Evolutionary conservation across 2,329 filamentous ascomycete genomes (phyloP).

Genomic region (Stagonosporopsis rhizophila): DNA sequence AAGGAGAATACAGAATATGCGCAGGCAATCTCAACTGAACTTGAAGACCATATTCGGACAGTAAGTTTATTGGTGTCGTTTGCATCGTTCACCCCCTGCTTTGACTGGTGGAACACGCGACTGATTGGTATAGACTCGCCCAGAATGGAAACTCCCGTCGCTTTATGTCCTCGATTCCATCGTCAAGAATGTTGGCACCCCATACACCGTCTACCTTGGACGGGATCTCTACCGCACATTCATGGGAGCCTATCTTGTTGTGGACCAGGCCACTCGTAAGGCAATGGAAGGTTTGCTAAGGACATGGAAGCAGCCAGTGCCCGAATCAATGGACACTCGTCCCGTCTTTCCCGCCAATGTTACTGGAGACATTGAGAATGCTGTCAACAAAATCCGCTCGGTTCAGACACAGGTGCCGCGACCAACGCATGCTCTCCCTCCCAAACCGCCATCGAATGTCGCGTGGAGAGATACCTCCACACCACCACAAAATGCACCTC

Average conservation of each 20-base stretch:
- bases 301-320: slow-evolving; percentile 97
- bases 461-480: slow-evolving; percentile 77
- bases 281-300: slow-evolving; percentile 98
- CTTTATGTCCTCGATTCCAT: slow-evolving; percentile 98
- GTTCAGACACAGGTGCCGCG: slow-evolving; percentile 62
- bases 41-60: slow-evolving; percentile 93
- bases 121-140: slow-evolving; percentile 71
- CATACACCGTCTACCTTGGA: slow-evolving; percentile 94
- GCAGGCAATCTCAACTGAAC: slow-evolving; percentile 85
- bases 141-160: slow-evolving; percentile 89
- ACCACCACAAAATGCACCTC: slow-evolving; percentile 62
- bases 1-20: slow-evolving; percentile 97
- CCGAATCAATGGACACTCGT: slow-evolving; percentile 88
- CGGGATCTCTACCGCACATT: slow-evolving; percentile 92
- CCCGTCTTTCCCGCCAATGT: slow-evolving; percentile 90
- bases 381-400: slow-evolving; percentile 81
- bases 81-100: slow-evolving; percentile 48
- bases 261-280: slow-evolving; percentile 80
- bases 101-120: slow-evolving; percentile 5
- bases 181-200: slow-evolving; percentile 97
- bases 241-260: slow-evolving; percentile 93
- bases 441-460: slow-evolving; percentile 55
- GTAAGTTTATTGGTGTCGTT: slow-evolving; percentile 65
- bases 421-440: slow-evolving; percentile 51
- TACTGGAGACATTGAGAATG: slow-evolving; percentile 91